A percentile compares a stretch with the other conserved stretches of the same genome.
These are phyloP conservation scores for Ramaria rubella DNA, from an alignment of 768 basidiomycete species.

Conservation along the genomic window DNA sequence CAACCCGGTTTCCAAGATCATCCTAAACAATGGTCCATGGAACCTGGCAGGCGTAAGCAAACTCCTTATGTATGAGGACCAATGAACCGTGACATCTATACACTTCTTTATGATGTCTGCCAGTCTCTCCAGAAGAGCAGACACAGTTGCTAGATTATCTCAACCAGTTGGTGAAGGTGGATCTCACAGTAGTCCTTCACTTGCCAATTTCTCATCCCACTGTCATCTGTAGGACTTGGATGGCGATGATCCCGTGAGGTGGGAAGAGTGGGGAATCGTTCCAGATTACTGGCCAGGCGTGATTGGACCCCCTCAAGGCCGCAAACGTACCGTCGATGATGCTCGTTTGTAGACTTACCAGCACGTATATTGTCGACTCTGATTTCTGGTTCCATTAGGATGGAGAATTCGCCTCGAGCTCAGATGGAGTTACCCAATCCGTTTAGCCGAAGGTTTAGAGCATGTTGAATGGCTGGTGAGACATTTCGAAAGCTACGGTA, in stretches of 20 bases:
- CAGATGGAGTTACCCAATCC: not conserved
- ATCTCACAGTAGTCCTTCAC: not conserved
- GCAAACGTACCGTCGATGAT: not conserved
- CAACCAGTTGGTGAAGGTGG: not conserved
- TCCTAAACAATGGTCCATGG: too few relatives aligned
- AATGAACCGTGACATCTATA: too few relatives aligned
- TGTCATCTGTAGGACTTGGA: not conserved
- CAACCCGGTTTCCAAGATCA: too few relatives aligned
- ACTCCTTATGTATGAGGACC: too few relatives aligned
- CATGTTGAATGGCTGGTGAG: not conserved
- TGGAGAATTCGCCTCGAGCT: not conserved
- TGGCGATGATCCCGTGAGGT: not conserved
- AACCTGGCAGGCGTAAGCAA: too few relatives aligned
- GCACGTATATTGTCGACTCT: not conserved
- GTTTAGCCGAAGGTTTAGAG: not conserved
- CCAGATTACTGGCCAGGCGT: not conserved
- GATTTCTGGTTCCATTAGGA: not conserved
- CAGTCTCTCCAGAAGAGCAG: not conserved
- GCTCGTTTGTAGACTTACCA: not conserved
- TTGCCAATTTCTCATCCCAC: not conserved
- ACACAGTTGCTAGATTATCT: not conserved
- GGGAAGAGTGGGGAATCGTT: not conserved
- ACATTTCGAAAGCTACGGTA: not conserved
- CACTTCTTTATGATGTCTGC: too few relatives aligned
- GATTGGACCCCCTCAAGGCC: not conserved